phyloP scores from a whole-genome alignment of 1,284 basidiomycete genomes.

The Cutaneotrichosporon sp. region DNA sequence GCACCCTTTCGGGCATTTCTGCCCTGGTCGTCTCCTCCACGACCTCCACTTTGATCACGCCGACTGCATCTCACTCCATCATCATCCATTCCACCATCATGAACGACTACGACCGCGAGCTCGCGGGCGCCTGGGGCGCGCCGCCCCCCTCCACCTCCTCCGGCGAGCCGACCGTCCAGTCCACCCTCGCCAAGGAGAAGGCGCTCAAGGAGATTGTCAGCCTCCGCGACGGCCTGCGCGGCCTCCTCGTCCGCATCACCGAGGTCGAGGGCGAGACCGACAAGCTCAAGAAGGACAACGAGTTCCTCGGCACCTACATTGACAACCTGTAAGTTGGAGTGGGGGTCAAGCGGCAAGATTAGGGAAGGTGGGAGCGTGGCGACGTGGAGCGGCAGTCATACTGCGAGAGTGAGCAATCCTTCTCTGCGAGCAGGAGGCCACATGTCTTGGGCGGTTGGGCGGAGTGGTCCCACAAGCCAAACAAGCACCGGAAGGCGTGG shows the following conservation, averaged over 20 bases:
- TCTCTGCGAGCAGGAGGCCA: too few species aligned
- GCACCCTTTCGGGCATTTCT: too few species aligned
- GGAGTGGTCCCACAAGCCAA: too few species aligned
- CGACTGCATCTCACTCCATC: too few species aligned
- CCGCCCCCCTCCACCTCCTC: background rate
- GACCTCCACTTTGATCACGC: too few species aligned
- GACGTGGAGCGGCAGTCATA: too few species aligned
- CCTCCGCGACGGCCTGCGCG: conserved; percentile 46
- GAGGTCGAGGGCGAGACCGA: conserved; percentile 50
- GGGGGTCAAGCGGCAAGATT: too few species aligned
- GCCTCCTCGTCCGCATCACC: conserved; percentile 41
- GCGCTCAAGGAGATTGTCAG: conserved; percentile 47
- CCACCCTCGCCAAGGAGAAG: conserved; percentile 45
- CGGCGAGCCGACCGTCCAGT: conserved; percentile 36
- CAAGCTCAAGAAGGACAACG: conserved; percentile 47
- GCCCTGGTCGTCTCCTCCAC: too few species aligned
- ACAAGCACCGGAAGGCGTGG: too few species aligned
- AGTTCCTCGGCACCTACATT: conserved; percentile 50
- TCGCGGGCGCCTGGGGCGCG: conserved; percentile 24
- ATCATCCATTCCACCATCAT: background rate
- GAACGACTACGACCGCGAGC: conserved; percentile 16
- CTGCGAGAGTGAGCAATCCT: too few species aligned
- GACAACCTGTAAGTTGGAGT: conserved; percentile 50
- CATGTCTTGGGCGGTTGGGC: too few species aligned
- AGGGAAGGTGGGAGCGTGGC: too few species aligned